Conservation (phyloP, 192 early-diverging fungal genomes). For the Dimargaris xerosporica region DNA sequence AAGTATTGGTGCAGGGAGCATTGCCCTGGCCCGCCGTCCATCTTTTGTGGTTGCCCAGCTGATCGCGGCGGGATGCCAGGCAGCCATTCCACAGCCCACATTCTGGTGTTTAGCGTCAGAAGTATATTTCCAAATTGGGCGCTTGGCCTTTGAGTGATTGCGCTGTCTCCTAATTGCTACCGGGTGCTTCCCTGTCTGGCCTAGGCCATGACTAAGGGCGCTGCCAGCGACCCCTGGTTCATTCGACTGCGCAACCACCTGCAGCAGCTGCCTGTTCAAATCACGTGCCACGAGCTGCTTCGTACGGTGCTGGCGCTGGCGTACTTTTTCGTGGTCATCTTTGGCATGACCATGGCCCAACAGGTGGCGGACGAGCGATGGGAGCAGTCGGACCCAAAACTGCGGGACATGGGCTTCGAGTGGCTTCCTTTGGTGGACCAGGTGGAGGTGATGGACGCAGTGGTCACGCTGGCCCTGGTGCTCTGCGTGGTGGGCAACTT, state of each 20-base stretch:
- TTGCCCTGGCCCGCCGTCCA: too few relatives aligned
- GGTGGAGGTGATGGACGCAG: constrained; percentile 30
- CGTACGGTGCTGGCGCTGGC: constrained; percentile 19
- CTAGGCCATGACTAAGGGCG: too few relatives aligned
- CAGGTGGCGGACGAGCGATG: constrained; percentile 29
- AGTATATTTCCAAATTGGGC: too few relatives aligned
- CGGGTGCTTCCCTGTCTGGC: too few relatives aligned
- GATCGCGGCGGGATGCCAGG: too few relatives aligned
- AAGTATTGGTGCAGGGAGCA: too few relatives aligned
- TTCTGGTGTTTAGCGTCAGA: too few relatives aligned
- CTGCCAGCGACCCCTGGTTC: too few relatives aligned
- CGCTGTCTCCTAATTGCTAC: too few relatives aligned
- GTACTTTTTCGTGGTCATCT: constrained; percentile 19
- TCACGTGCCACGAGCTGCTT: constrained; percentile 12
- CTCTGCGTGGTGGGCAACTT: constrained; percentile 25
- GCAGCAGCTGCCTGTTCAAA: not conserved
- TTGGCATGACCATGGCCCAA: constrained; percentile 30
- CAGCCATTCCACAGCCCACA: too few relatives aligned
- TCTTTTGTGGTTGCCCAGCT: too few relatives aligned
- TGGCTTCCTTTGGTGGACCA: constrained; percentile 23
- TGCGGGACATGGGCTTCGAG: constrained; percentile 32
- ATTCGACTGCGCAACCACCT: not conserved
- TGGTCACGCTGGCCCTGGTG: constrained; percentile 27
- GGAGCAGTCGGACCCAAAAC: constrained; percentile 16
- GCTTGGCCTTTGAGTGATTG: too few relatives aligned